Evolutionary conservation across 2,329 filamentous ascomycete species (phyloP), one percentile per base, ranked within the genome.

Genomic region (Venturiaceae sp.): DNA sequence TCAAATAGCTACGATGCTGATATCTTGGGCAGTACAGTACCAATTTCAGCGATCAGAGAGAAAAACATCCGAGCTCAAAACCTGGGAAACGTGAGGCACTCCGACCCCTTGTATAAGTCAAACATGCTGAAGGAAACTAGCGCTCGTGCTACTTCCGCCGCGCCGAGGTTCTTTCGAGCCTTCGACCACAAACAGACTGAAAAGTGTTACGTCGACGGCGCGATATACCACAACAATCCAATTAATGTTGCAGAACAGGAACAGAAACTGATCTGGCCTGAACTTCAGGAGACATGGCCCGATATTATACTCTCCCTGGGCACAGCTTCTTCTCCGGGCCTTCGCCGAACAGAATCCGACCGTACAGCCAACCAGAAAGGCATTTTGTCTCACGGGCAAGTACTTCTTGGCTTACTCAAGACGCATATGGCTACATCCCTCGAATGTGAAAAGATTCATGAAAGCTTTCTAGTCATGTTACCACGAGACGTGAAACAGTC

Each of bases 61-160:
- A 32, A 39, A 39, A 39, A 11, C 36, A 11, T 66, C 67, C 0
- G 61, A 68, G 3, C 64, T 78, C 28, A 77, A 75, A 62, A 72
- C 76, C 3, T 81, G 79, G 77, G 75, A 82, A 69, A 77, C 77
- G 19, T n/a, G n/a, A n/a, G n/a, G n/a, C n/a, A n/a, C n/a, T n/a
- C n/a, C n/a, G n/a, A n/a, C n/a, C n/a, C n/a, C n/a, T n/a, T n/a
- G n/a, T n/a, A n/a, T n/a, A n/a, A n/a, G n/a, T n/a, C n/a, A n/a
- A n/a, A n/a, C n/a, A n/a, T n/a, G n/a, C n/a, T n/a, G n/a, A n/a
- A n/a, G n/a, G n/a, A n/a, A n/a, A n/a, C n/a, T n/a, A n/a, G n/a
- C n/a, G 72, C 77, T 3, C 72, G 79, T 16, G 79, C 79, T 5
- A 78, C 78, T 1, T 73, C 76, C 1, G 77, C 79, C 5, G 75